Evolutionary conservation across 371 early-diverging fungal genomes (phyloP).

Genomic region (Syncephalastrum contaminatum): DNA sequence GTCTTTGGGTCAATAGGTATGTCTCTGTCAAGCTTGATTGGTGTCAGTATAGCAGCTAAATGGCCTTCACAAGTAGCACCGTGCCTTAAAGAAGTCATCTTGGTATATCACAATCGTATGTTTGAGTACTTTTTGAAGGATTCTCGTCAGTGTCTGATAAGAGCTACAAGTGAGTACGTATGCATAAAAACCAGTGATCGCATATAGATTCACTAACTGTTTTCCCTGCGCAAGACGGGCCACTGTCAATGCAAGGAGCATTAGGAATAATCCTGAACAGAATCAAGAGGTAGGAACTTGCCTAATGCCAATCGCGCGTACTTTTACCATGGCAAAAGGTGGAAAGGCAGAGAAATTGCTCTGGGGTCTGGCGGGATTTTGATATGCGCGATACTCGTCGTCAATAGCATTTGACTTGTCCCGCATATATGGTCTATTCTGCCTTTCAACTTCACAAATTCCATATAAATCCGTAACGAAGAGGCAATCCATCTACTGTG

Average conservation of each 20-base stretch:
- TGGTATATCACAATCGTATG: slow-evolving; percentile 72
- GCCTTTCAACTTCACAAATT: too few species aligned
- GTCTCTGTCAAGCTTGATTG: slow-evolving; percentile 50
- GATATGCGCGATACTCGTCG: too few species aligned
- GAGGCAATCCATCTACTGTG: too few species aligned
- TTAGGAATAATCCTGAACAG: not conserved
- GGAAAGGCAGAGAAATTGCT: too few species aligned
- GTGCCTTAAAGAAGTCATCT: slow-evolving; percentile 80
- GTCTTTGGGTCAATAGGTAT: slow-evolving; percentile 68
- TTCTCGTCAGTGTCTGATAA: slow-evolving; percentile 61
- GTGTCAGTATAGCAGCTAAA: not conserved
- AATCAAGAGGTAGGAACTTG: not conserved
- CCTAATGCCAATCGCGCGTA: slow-evolving; percentile 28
- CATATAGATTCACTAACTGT: slow-evolving; percentile 35
- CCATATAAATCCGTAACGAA: too few species aligned
- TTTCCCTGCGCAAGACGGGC: slow-evolving; percentile 69
- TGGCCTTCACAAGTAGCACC: not conserved
- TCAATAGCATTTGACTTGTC: too few species aligned
- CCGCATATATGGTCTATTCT: too few species aligned
- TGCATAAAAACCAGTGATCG: not conserved
- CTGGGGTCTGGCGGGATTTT: too few species aligned
- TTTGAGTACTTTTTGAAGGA: slow-evolving; percentile 57
- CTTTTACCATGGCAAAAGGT: too few species aligned
- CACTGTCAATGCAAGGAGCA: slow-evolving; percentile 19
- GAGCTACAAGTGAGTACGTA: not conserved